A percentile compares a stretch with the other conserved stretches of the same genome.
Evolutionary conservation across 352 stramenopile species (phyloP).

Genomic region (Phytophthora podocarpi): DNA sequence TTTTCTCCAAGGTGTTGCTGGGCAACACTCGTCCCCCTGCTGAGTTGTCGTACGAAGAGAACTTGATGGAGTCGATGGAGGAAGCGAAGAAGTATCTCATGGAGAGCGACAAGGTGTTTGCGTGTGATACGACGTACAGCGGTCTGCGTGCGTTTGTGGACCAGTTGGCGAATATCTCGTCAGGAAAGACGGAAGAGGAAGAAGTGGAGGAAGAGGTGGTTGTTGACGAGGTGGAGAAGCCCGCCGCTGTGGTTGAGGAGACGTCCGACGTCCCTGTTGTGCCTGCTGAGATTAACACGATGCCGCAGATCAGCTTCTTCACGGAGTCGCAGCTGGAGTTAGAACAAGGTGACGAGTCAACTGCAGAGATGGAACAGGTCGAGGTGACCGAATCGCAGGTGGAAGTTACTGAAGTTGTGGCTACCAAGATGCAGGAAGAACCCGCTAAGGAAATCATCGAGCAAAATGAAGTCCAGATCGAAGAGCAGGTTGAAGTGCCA

Average conservation of each 20-base stretch:
- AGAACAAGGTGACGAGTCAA: conserved; percentile 14
- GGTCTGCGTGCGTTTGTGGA: conserved; percentile 67
- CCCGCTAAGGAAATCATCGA: conserved; percentile 18
- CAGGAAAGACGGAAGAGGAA: conserved; percentile 2
- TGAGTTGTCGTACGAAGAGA: conserved; percentile 80
- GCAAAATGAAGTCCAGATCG: conserved; percentile 6
- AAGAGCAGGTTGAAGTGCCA: conserved; percentile 21
- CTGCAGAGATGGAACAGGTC: neutral
- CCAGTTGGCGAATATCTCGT: conserved; percentile 39
- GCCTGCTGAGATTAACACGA: conserved; percentile 39
- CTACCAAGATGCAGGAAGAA: conserved; percentile 19
- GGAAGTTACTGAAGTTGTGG: conserved; percentile 29
- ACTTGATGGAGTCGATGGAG: conserved; percentile 77
- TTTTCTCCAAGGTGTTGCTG: conserved; percentile 85
- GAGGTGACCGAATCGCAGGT: conserved; percentile 5
- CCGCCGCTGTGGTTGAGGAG: conserved; percentile 9
- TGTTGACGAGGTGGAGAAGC: conserved; percentile 1
- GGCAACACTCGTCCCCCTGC: conserved; percentile 77
- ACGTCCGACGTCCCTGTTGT: conserved; percentile 23
- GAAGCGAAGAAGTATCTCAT: conserved; percentile 77
- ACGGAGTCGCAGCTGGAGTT: conserved; percentile 72
- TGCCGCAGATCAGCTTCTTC: conserved; percentile 87
- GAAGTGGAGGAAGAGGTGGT: neutral
- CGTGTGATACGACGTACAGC: conserved; percentile 74
- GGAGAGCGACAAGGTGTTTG: conserved; percentile 73